Base-by-base conservation (phyloP, 2,329 filamentous ascomycete species). In the Diaporthe sp. region DNA sequence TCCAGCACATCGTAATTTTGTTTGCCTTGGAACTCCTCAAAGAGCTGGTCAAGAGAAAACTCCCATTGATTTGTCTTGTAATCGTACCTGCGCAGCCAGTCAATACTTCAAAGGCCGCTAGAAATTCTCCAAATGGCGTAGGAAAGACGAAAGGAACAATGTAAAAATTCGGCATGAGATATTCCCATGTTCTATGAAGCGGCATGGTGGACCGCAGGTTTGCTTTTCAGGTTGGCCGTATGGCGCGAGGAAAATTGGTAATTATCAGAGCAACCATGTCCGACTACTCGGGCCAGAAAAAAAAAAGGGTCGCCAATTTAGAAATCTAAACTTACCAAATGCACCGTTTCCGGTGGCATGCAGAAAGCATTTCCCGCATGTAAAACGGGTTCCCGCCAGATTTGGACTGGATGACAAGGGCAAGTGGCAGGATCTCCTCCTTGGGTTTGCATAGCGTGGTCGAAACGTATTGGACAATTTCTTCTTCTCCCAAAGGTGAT, bases 301-400 rank as follows among this genome's bases (percentile, higher is more conserved):
- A 10, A 9, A 9, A 65, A 22, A 42, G 13, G n/a, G 13, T 31
- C 39, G n/a, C 60, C 13, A 8, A 7, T 4, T 13, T 2, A 44
- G 13, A 25, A 47, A 7, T 9, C 6, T 25, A 8, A 47, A 65
- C 61, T 83, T 98, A 98, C 90, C 93, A 98, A 68, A 98, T 94
- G 82, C 94, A 98, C 79, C 93, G 93, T 81, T 95, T 76, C 55
- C 94, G 92, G 82, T 98, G 93, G 82, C 95, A 97, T 4, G 94
- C 93, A 81, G 94, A 94, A 6, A 98, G 89, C 90, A 98, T 97
- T 84, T 98, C 95, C 73, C 95, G 90, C 83, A 98, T 94, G 81
- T 97, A 97, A 81, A 98, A 98, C 0, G 95, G 93, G 77, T 98
- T 98, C 1, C 96, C 96, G 37, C 91, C 91, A 12, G 94, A 96